phyloP scores from a whole-genome alignment of 2,329 filamentous ascomycete genomes.

The Fusarium nygamai region DNA sequence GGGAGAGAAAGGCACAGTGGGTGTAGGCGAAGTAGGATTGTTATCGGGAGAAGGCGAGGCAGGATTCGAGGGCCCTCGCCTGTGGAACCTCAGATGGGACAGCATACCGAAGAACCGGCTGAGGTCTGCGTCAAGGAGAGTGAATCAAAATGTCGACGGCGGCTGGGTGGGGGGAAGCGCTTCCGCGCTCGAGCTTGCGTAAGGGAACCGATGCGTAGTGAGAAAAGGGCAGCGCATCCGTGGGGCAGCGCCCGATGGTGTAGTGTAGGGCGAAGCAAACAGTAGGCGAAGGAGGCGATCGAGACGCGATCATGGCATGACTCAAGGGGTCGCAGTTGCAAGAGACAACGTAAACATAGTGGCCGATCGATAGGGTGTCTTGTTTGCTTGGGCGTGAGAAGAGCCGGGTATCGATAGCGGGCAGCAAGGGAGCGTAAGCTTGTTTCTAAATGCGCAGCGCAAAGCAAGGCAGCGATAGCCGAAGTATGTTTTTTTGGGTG shows the following conservation, averaged over 20 bases:
- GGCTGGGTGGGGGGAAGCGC: conserved; percentile 30
- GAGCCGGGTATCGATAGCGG: conserved; percentile 25
- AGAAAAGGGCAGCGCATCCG: conserved; percentile 30
- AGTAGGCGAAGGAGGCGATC: conserved; percentile 33
- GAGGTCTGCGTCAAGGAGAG: conserved; percentile 29
- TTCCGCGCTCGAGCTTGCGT: conserved; percentile 26
- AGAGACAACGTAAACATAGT: conserved; percentile 39
- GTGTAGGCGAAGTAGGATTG: conserved; percentile 52
- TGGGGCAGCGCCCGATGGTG: conserved; percentile 33
- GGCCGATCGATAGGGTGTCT: conserved; percentile 10
- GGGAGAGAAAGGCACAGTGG: conserved; percentile 52
- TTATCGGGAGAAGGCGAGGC: conserved; percentile 63
- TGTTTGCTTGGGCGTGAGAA: conserved; percentile 17
- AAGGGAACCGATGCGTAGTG: conserved; percentile 19
- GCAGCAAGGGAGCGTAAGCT: conserved; percentile 19
- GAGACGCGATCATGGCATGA: conserved; percentile 44
- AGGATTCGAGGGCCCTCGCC: conserved; percentile 65
- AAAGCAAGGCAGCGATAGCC: conserved; percentile 8
- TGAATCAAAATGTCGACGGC: conserved; percentile 38
- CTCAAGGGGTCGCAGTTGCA: conserved; percentile 37
- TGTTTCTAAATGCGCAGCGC: conserved; percentile 13
- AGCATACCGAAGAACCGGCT: conserved; percentile 52
- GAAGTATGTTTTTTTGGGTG: not conserved
- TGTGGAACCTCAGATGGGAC: conserved; percentile 67
- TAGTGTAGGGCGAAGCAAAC: conserved; percentile 33